Evolutionary conservation across 192 early-diverging fungal species (phyloP).

Genomic region (Helicostylum pulchrum): DNA sequence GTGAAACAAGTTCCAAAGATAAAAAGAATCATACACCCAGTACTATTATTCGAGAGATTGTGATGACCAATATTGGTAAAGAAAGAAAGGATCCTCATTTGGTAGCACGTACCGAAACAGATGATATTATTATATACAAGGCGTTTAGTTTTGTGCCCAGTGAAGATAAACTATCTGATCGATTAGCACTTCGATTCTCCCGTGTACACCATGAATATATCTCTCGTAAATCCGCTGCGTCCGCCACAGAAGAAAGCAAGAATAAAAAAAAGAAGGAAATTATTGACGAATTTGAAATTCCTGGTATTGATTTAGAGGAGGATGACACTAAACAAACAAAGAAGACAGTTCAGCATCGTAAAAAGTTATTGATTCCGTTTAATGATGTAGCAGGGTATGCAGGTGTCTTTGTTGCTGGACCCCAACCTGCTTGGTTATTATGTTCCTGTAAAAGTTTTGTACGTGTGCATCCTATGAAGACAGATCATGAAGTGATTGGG

Average conservation of each 20-base stretch:
- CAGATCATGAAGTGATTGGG: constrained; percentile 60
- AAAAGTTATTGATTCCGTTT: constrained; percentile 42
- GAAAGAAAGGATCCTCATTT: constrained; percentile 59
- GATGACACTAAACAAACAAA: constrained; percentile 15
- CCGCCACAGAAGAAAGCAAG: constrained; percentile 23
- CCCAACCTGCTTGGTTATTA: constrained; percentile 73
- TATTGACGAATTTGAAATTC: constrained; percentile 29
- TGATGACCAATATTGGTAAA: constrained; percentile 63
- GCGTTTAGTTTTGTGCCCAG: constrained; percentile 52
- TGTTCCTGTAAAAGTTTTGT: constrained; percentile 55
- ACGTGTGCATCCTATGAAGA: constrained; percentile 69
- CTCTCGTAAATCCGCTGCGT: constrained; percentile 46
- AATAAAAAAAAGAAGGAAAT: constrained; percentile 14
- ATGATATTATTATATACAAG: constrained; percentile 74
- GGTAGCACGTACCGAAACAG: constrained; percentile 57
- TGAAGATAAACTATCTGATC: constrained; percentile 33
- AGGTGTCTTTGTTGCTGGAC: constrained; percentile 73
- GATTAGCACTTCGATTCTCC: constrained; percentile 66
- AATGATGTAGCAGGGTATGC: constrained; percentile 56
- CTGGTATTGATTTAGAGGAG: constrained; percentile 30
- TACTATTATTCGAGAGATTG: constrained; percentile 65
- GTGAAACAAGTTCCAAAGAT: constrained; percentile 22
- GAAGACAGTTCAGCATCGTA: background rate
- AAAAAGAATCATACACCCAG: constrained; percentile 31
- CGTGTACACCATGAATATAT: constrained; percentile 63